Percentiles rank a stretch among this genome's conserved stretches.
phyloP scores from a whole-genome alignment of 2,329 filamentous ascomycete genomes.

The Exophiala sideris region DNA sequence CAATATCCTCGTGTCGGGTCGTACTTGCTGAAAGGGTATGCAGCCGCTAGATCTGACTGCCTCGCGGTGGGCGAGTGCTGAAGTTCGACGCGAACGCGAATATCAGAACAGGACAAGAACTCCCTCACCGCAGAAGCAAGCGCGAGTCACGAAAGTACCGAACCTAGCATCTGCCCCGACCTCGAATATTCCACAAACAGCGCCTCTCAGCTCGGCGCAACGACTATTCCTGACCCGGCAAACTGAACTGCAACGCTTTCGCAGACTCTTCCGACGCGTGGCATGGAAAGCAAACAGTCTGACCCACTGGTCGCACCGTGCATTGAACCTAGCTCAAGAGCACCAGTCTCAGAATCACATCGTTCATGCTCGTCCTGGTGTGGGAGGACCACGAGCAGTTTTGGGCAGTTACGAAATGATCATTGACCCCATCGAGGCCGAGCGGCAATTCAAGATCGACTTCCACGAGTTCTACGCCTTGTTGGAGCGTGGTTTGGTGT shows the following conservation, averaged over 20 bases:
- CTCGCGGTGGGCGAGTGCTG: constrained; percentile 23
- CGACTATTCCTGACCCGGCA: constrained; percentile 13
- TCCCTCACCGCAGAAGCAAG: constrained; percentile 11
- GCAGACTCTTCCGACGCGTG: constrained; percentile 19
- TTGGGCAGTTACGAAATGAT: constrained; percentile 17
- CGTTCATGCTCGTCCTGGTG: not conserved
- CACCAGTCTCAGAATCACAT: constrained; percentile 1
- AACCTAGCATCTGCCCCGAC: constrained; percentile 1
- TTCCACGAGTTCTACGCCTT: constrained; percentile 75
- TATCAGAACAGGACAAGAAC: constrained; percentile 8
- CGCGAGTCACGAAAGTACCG: not conserved
- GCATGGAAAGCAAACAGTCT: constrained; percentile 24
- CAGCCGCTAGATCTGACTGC: constrained; percentile 17
- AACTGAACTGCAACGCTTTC: constrained; percentile 21
- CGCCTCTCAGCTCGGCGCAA: constrained; percentile 10
- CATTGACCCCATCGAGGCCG: constrained; percentile 38
- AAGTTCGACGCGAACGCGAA: constrained; percentile 17
- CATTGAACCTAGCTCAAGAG: constrained; percentile 20
- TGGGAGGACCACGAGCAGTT: constrained; percentile 7
- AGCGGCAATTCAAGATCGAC: constrained; percentile 73
- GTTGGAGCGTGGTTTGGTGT: constrained; percentile 67
- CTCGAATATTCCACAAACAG: not conserved
- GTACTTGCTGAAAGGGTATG: not conserved
- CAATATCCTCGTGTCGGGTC: not conserved
- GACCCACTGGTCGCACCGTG: constrained; percentile 24